Base-by-base conservation (phyloP, 768 basidiomycete species). In the Neoboletus brunneissimus region DNA sequence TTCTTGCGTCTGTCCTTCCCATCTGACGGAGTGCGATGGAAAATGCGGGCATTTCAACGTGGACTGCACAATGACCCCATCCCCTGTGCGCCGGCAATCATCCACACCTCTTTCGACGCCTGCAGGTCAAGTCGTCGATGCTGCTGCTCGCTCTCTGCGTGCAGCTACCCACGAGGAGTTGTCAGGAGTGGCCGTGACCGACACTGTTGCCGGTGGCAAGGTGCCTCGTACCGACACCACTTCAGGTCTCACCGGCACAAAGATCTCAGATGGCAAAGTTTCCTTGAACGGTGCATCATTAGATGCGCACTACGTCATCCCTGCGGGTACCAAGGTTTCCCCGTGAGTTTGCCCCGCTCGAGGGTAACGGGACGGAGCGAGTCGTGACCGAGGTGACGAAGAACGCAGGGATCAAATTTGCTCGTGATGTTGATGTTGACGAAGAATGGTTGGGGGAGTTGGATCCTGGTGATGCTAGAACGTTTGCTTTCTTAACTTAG, bases 21-120 rank as follows among this genome's bases (percentile, higher is more conserved):
- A 64, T 9, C 22, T 60, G 27, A 63, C 23, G 18, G 69, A 63
- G 34, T 75, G 75, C 40, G 53, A 73, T 41, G 74, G 73, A 48
- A 55, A 64, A 53, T 75, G 73, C 34, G 63, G 68, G 12, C 47
- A 59, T 42, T 71, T 55, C 64, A 62, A 58, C 11, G 8, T 44
- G 31, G 56, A 60, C 2, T 73, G 73, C 43, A 40, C 59, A 0
- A 55, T 58, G 20, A 52, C 54, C 6, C 13, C 56, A 10, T 55
- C 66, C 5, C 54, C 54, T n/a, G 58, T 60, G 31, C 67, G 62
- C 31, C n/a, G n/a, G n/a, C n/a, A n/a, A n/a, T n/a, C n/a, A n/a
- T n/a, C n/a, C n/a, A n/a, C n/a, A n/a, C n/a, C n/a, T n/a, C n/a
- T n/a, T n/a, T n/a, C n/a, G n/a, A n/a, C n/a, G n/a, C n/a, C n/a